Conservation (phyloP, 2,329 filamentous ascomycete genomes). For the Colletotrichum lini region DNA sequence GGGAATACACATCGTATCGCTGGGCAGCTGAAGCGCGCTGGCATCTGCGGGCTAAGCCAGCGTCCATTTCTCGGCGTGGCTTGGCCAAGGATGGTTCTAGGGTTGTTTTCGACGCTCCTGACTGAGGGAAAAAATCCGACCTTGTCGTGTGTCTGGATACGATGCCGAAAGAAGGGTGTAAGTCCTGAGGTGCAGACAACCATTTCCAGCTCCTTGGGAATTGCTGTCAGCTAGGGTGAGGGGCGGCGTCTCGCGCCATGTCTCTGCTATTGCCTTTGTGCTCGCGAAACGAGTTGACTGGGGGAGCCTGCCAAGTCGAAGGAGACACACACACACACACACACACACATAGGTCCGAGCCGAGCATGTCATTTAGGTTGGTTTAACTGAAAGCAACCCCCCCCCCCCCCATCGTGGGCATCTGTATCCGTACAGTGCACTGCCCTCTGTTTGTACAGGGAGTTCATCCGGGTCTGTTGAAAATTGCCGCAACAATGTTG, state of each 20-base stretch:
- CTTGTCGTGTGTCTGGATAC: slow-evolving; percentile 31
- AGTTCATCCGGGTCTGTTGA: background rate
- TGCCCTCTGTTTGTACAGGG: background rate
- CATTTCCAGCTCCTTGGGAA: slow-evolving; percentile 42
- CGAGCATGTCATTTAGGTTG: background rate
- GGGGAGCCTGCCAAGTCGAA: slow-evolving; percentile 19
- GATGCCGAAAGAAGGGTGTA: slow-evolving; percentile 31
- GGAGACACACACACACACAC: background rate
- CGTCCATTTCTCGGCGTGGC: slow-evolving; percentile 13
- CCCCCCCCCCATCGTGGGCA: background rate
- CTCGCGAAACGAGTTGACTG: slow-evolving; percentile 6
- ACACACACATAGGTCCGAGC: background rate
- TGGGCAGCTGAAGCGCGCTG: slow-evolving; percentile 6
- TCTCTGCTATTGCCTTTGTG: slow-evolving; percentile 11
- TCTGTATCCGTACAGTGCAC: background rate
- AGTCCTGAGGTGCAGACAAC: slow-evolving; percentile 41
- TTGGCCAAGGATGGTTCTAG: slow-evolving; percentile 13
- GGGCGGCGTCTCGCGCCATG: slow-evolving; percentile 20
- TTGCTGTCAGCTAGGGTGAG: slow-evolving; percentile 31
- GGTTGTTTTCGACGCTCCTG: slow-evolving; percentile 17
- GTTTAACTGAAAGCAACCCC: background rate
- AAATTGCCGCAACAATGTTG: slow-evolving; percentile 14
- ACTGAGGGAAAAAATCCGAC: slow-evolving; percentile 30
- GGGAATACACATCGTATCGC: slow-evolving; percentile 14
- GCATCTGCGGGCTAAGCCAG: slow-evolving; percentile 15